Conservation (phyloP, 306 rosid genomes). For the Vachellia pachyceras region DNA sequence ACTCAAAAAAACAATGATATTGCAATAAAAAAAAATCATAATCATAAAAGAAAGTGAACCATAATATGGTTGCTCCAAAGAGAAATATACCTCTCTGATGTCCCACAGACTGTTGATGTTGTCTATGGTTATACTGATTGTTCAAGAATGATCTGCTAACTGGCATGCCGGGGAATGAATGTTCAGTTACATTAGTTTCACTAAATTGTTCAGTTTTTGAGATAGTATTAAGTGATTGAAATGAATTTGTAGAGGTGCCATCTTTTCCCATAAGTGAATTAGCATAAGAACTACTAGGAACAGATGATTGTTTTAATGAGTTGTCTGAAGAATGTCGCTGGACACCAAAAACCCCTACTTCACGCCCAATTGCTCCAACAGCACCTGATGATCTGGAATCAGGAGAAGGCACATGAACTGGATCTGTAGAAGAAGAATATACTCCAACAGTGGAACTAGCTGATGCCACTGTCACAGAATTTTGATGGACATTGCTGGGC, state of each 20-base stretch:
- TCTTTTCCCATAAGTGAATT: slow-evolving; percentile 64
- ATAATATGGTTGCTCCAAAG: not conserved
- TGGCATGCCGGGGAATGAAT: slow-evolving; percentile 57
- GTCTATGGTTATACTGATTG: slow-evolving; percentile 66
- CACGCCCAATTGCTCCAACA: slow-evolving; percentile 98
- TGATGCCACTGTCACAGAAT: slow-evolving; percentile 55
- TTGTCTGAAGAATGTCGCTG: slow-evolving; percentile 75
- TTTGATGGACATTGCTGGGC: slow-evolving; percentile 55
- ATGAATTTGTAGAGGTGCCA: slow-evolving; percentile 65
- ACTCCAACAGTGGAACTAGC: slow-evolving; percentile 82
- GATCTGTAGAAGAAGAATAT: slow-evolving; percentile 95
- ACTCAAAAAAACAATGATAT: not conserved
- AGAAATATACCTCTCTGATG: slow-evolving; percentile 85
- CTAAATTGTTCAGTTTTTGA: slow-evolving; percentile 65
- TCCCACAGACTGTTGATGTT: slow-evolving; percentile 74
- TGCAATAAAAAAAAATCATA: not conserved
- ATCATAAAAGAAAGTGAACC: not conserved
- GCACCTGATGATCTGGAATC: slow-evolving; percentile 86
- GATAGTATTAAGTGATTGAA: slow-evolving; percentile 59
- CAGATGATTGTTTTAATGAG: slow-evolving; percentile 57
- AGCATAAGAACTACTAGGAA: slow-evolving; percentile 60
- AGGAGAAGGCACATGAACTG: slow-evolving; percentile 98
- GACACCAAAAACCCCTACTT: slow-evolving; percentile 91
- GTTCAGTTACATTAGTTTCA: slow-evolving; percentile 61
- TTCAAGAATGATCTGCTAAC: slow-evolving; percentile 58